Base-by-base conservation (phyloP, 352 stramenopile species). In the Phytophthora tubulina region DNA sequence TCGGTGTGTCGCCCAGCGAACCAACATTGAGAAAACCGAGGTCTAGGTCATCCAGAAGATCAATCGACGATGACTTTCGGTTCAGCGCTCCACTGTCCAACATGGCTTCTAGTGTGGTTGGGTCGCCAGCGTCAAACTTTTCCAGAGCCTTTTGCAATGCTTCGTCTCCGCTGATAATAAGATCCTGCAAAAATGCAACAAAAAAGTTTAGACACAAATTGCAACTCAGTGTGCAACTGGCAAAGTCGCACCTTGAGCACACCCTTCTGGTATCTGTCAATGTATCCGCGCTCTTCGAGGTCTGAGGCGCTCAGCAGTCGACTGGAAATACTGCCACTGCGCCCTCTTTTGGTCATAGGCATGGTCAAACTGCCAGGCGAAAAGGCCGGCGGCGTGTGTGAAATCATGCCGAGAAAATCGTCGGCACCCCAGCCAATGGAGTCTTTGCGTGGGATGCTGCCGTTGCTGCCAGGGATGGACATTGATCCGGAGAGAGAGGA, bases 161-260 rank as follows among this genome's bases (percentile, higher is more conserved):
- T 70, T 95, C 87, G 54, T 97, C 92, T 52, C 92, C 92, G 50
- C 90, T 97, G 58, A 97, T 97, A 72, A 97, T 97, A 38, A 97
- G 67, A 66, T 97, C 91, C 85, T 93, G 55, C 9, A 38, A 63
- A 38, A 66, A 17, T 21, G 35, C 60, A 46, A 46, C 65, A 10
- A 45, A 39, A 41, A 49, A 54, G 4, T 57, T 30, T 11, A 70
- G 6, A 42, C 35, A 48, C 35, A 57, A 41, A 38, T 32, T 48
- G 35, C 32, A 49, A 13, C 8, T 31, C 36, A 48, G 53, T 11
- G 54, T 7, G n/a, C 17, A 32, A 14, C 51, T 46, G 52, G 14
- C 13, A 32, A 35, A 57, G 9, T 21, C 45, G 30, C 54, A 93
- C 86, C 83, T 97, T 97, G 3, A 97, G 73, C 33, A 97, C 88